phyloP scores from a whole-genome alignment of 345 rosid species.

The Heritiera littoralis region DNA sequence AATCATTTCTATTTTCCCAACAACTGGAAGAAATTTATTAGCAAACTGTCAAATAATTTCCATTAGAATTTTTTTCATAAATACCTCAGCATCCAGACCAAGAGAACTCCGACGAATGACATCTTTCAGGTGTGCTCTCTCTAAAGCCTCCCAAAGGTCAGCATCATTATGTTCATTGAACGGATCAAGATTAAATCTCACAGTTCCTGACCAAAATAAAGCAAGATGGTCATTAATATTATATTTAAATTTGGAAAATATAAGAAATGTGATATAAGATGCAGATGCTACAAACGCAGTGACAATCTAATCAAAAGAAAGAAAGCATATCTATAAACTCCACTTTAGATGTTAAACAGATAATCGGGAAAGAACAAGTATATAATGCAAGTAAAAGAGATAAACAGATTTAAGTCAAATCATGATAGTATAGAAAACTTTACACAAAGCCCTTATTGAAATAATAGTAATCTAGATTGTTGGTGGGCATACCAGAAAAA shows the following conservation, averaged over 20 bases:
- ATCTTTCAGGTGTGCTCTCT: constrained; percentile 96
- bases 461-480: not conserved
- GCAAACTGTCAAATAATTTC: not conserved
- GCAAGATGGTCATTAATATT: constrained; percentile 11
- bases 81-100: constrained; percentile 93
- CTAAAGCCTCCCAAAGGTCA: constrained; percentile 96
- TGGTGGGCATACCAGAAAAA: constrained; percentile 74
- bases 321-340: no score
- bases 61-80: constrained; percentile 13
- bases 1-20: not conserved
- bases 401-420: not conserved
- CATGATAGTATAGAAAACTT: not conserved
- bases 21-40: not conserved
- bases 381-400: not conserved
- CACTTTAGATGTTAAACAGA: no score
- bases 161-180: constrained; percentile 96
- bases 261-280: not conserved
- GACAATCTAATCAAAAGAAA: not conserved
- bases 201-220: constrained; percentile 58
- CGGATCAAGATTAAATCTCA: constrained; percentile 97
- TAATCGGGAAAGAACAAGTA: not conserved
- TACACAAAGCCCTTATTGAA: not conserved
- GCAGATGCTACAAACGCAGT: not conserved
- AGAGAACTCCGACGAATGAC: constrained; percentile 75
- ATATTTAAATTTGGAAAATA: not conserved